Base-by-base conservation (phyloP, 352 stramenopile genomes). In the Phytophthora hybrid region DNA sequence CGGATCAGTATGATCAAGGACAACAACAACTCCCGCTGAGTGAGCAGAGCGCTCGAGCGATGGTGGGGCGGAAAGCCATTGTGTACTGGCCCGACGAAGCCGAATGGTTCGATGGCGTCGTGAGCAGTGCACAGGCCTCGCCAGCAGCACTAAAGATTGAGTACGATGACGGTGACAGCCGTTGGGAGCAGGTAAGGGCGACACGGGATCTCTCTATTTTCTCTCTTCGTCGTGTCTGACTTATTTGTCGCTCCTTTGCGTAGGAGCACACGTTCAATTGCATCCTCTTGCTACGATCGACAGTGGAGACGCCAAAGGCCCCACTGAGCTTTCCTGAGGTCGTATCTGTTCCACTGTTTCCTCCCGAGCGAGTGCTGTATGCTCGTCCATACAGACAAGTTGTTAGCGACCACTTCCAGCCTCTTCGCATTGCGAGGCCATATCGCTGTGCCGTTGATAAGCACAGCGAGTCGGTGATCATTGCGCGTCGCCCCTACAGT, bases 81-180 rank as follows among this genome's bases (percentile, higher is more conserved):
- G 81, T 87, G 18, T 87, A 82, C 57, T 89, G 82, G 80, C 23
- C 26, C 18, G 73, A 84, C 31, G 77, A 84, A 39, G 29, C 31
- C 4, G 63, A 73, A 49, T 91, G 82, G 82, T 91, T 83, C 29
- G 21, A 67, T 19, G 84, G 84, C n/a, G 56, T 47, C 10, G 64
- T 91, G 44, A 59, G 31, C 5, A 49, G 71, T 2, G 61, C 64
- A 1, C 46, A 63, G 31, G 53, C 19, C 21, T 55, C 60, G 31
- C 57, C 60, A 2, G n/a, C 65, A 18, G 62, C 53, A 19, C 31
- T 91, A 9, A 68, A 78, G 37, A 64, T 89, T 29, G 39, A 74
- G 11, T 91, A 89, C 56, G 79, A 90, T n/a, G 80, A 89, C 29
- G 78, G 80, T 23, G 84, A 89, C 39, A 60, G 66, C 26, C 78